These are phyloP conservation scores for Leishmania tropica DNA, from an alignment of 208 protist species.

Conservation along the genomic window DNA sequence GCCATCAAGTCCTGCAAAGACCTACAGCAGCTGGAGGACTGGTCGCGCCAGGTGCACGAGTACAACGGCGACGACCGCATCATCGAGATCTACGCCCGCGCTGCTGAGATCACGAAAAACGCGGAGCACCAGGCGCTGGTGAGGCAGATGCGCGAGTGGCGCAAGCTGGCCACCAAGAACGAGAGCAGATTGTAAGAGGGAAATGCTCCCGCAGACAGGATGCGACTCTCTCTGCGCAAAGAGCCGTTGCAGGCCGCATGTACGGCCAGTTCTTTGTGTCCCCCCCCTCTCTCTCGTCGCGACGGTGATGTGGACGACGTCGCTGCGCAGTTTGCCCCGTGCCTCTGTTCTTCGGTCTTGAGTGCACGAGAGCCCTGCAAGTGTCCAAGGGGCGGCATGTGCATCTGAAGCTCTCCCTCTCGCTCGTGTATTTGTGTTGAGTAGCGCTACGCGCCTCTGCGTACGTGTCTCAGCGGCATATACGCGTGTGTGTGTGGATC, in stretches of 20 bases:
- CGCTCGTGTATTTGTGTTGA: background rate
- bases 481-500: background rate
- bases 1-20: conserved; percentile 71
- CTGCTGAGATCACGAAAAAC: conserved; percentile 81
- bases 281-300: background rate
- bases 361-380: background rate
- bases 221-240: background rate
- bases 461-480: background rate
- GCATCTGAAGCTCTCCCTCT: background rate
- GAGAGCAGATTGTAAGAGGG: conserved; percentile 18
- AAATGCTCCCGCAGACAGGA: background rate
- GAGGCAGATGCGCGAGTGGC: conserved; percentile 78
- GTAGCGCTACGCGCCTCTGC: background rate
- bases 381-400: background rate
- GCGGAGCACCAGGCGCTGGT: conserved; percentile 73
- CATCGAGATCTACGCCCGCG: conserved; percentile 83
- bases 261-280: background rate
- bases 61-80: conserved; percentile 91
- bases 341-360: background rate
- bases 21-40: conserved; percentile 79
- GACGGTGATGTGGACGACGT: background rate
- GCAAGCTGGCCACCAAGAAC: conserved; percentile 62
- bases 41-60: conserved; percentile 79
- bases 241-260: background rate
- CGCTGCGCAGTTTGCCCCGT: background rate